phyloP scores from a whole-genome alignment of 306 rosid species.

The Citrullus colocynthis region DNA sequence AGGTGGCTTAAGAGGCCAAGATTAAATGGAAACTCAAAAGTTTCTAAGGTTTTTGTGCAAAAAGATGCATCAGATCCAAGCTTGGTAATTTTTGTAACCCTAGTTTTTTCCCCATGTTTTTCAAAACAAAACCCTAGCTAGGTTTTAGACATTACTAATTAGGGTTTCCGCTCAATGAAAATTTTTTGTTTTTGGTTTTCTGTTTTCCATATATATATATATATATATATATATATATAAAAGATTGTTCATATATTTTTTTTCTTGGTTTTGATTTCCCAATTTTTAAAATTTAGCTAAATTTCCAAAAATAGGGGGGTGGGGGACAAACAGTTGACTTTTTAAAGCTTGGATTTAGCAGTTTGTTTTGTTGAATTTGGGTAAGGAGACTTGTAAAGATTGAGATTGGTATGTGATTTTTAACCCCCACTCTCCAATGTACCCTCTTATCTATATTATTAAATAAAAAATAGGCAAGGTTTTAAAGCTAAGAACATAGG shows the following conservation, averaged over 20 bases:
- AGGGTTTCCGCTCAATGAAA: neutral
- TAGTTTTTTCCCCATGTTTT: neutral
- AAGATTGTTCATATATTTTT: neutral
- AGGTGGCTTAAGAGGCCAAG: conserved; percentile 27
- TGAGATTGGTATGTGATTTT: neutral
- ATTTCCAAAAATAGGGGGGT: neutral
- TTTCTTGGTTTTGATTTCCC: neutral
- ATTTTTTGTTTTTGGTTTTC: neutral
- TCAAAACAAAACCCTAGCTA: neutral
- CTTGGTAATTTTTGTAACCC: conserved; percentile 32
- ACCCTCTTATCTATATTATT: neutral
- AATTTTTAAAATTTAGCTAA: neutral
- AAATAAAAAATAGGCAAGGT: neutral
- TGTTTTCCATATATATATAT: neutral
- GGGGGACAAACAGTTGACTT: neutral
- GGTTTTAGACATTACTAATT: neutral
- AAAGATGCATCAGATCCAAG: conserved; percentile 43
- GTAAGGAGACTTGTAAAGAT: neutral
- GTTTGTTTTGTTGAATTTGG: neutral
- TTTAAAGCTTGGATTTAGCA: neutral
- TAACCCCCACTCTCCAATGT: neutral
- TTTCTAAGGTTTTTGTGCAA: conserved; percentile 43
- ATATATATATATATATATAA: neutral
- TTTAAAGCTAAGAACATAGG: neutral
- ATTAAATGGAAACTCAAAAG: conserved; percentile 21